Evolutionary conservation across 352 stramenopile genomes (phyloP).

Genomic region (Pythium apleroticum): DNA sequence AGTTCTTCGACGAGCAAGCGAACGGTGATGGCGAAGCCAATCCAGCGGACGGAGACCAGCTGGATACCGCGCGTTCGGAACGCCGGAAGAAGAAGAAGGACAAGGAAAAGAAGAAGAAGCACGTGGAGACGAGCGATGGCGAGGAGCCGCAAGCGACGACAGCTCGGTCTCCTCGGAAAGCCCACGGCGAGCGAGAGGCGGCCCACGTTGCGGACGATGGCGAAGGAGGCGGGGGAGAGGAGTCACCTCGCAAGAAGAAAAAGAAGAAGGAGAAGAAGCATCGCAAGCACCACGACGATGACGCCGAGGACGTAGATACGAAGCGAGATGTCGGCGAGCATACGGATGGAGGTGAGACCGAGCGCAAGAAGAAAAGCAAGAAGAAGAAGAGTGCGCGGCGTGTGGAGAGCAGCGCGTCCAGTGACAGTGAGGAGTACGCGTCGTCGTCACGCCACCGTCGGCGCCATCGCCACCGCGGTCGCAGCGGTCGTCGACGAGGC

Average conservation of each 20-base stretch:
- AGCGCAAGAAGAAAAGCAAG: constrained; percentile 45
- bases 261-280: constrained; percentile 54
- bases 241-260: constrained; percentile 65
- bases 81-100: constrained; percentile 56
- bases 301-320: constrained; percentile 14
- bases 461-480: constrained; percentile 32
- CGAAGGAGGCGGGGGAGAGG: constrained; percentile 16
- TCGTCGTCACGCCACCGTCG: constrained; percentile 10
- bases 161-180: constrained; percentile 43
- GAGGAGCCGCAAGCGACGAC: constrained; percentile 31
- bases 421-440: constrained; percentile 8
- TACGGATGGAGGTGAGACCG: constrained; percentile 27
- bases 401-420: constrained; percentile 17
- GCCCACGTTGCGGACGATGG: constrained; percentile 22
- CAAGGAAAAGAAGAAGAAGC: constrained; percentile 52
- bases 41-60: constrained; percentile 12
- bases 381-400: constrained; percentile 22
- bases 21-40: constrained; percentile 7
- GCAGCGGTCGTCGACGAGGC: constrained; percentile 26
- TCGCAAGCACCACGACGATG: constrained; percentile 33
- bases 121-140: constrained; percentile 36
- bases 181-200: constrained; percentile 28
- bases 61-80: constrained; percentile 36
- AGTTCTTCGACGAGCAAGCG: constrained; percentile 60
- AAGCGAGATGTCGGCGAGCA: constrained; percentile 17